Base-by-base conservation (phyloP, 169 alveolate species). In the Eimeria tenella region DNA sequence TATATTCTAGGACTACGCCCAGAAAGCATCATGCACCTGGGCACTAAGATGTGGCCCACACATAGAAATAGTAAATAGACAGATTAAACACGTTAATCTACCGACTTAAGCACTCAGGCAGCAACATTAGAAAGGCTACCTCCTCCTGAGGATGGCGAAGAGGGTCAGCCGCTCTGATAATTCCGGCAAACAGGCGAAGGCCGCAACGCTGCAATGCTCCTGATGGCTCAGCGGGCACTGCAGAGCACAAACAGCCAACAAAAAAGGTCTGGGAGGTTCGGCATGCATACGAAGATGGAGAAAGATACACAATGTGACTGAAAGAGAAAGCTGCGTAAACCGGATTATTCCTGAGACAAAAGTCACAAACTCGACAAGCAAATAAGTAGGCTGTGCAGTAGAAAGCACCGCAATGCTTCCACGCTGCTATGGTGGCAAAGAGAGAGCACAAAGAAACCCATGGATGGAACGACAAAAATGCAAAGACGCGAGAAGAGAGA, bases 121-220 rank as follows among this genome's bases (percentile, higher is more conserved):
- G 2, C 42, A 31, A 31, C 42, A 31, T 31, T 31, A 2, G 42
- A 31, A 31, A 31, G 42, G 11, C 68, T 58, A 81, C 89, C 89
- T 81, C 73, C 4, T 81, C 71, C 21, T 81, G 89, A 50, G 86
- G 52, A n/a, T 81, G 89, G 56, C 89, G 89, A 60, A 81, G 56
- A 11, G 89, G 89, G 71, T 81, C 89, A 53, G 89, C 62, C 56
- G 89, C 89, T 56, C 89, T 53, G 71, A 81, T 65, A 70, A 56
- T 63, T n/a, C 89, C 89, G 58, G 23, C 25, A 25, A 81, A 13
- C 89, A 81, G 23, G 8, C 89, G 89, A 13, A 81, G 58, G 73
- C 89, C 89, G 25, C 89, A 55, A 70, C 89, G 89, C 56, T 81
- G 89, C 56, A 81, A 49, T 13, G 89, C 89, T 7, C 89, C 89